A percentile compares a stretch with the other conserved stretches of the same genome.
Conservation (phyloP, 1,284 basidiomycete species). For the Marasmius sp. region DNA sequence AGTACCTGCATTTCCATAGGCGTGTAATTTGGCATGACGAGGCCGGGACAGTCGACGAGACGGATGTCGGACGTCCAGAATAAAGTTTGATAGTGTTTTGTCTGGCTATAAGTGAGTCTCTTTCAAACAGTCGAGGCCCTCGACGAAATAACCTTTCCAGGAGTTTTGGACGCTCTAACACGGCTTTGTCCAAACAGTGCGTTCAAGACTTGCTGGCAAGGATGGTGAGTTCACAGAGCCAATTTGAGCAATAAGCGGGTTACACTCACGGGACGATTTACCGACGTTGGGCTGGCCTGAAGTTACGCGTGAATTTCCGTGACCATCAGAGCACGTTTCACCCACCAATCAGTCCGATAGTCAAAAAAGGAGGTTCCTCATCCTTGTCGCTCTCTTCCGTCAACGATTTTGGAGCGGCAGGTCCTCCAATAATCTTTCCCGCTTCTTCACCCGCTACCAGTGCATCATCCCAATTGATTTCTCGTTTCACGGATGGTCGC, state of each 20-base stretch:
- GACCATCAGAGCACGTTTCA: not conserved
- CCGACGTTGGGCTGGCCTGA: constrained; percentile 92
- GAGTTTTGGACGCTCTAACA: constrained; percentile 86
- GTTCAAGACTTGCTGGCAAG: constrained; percentile 58
- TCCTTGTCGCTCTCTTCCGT: constrained; percentile 27
- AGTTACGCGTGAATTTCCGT: not conserved
- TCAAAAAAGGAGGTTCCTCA: constrained; percentile 62
- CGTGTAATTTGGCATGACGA: constrained; percentile 79
- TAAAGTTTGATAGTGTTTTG: constrained; percentile 91
- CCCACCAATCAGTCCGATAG: constrained; percentile 80
- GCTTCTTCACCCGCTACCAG: constrained; percentile 46
- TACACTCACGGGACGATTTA: constrained; percentile 66
- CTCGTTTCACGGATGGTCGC: constrained; percentile 61
- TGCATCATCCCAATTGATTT: constrained; percentile 71
- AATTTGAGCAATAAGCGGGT: not conserved
- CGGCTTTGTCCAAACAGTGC: constrained; percentile 82
- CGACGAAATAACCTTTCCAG: constrained; percentile 69
- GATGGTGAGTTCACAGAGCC: not conserved
- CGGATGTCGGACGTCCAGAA: constrained; percentile 84
- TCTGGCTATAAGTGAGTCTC: constrained; percentile 43
- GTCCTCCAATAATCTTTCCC: constrained; percentile 41
- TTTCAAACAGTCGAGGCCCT: not conserved
- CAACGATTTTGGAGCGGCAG: constrained; percentile 25
- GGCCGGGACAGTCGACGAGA: constrained; percentile 83
- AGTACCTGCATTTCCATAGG: constrained; percentile 79